phyloP scores from a whole-genome alignment of 495 filamentous ascomycete species.

The Lasiosphaeria miniovina region DNA sequence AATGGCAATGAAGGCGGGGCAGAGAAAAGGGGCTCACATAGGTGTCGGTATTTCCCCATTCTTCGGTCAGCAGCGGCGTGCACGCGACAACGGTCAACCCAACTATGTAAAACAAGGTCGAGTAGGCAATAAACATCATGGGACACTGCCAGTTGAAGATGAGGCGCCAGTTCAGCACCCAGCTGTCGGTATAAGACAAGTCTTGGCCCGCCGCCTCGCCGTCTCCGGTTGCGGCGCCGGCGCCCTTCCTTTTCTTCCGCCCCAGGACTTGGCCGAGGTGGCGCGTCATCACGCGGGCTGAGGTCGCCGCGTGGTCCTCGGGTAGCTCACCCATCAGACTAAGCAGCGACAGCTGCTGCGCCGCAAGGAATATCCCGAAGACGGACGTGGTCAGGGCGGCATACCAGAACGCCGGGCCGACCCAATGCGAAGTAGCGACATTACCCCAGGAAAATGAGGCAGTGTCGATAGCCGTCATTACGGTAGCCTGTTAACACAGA shows the following conservation, averaged over 20 bases:
- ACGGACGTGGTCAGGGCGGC: neutral
- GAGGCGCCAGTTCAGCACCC: slow-evolving; percentile 4
- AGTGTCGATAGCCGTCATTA: slow-evolving; percentile 9
- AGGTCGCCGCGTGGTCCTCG: neutral
- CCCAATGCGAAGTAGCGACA: slow-evolving; percentile 3
- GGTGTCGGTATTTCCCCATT: neutral
- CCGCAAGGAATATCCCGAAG: neutral
- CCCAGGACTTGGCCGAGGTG: slow-evolving; percentile 9
- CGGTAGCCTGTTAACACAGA: neutral
- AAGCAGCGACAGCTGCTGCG: neutral
- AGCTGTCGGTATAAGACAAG: neutral
- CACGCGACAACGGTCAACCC: slow-evolving; percentile 8
- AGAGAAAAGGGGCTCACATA: neutral
- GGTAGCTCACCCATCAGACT: neutral
- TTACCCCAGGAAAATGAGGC: slow-evolving; percentile 1
- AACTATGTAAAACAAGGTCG: slow-evolving; percentile 7
- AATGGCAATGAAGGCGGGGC: neutral
- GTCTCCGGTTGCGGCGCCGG: neutral
- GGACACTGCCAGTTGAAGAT: slow-evolving; percentile 13
- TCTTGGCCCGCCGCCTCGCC: too few relatives aligned
- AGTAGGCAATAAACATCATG: slow-evolving; percentile 12
- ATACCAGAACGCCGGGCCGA: slow-evolving; percentile 11
- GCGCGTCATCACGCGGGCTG: neutral
- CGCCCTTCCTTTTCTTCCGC: neutral
- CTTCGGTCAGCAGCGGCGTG: slow-evolving; percentile 9